Evolutionary conservation across 2,329 filamentous ascomycete genomes (phyloP), one percentile per base, ranked within the genome.

Genomic region (Hypoxylon sp.): DNA sequence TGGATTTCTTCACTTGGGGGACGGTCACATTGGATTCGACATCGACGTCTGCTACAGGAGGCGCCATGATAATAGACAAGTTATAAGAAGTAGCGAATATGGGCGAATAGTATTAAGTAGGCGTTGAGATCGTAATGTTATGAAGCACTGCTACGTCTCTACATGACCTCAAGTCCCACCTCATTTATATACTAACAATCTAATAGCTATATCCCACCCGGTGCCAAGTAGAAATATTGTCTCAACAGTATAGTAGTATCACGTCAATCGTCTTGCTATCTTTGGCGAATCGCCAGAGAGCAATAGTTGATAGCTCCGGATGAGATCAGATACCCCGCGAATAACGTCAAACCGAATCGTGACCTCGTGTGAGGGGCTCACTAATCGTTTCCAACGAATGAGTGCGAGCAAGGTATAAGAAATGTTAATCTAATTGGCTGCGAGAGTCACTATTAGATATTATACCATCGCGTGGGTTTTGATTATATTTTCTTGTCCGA

Each of bases 241-340:
- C 37, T 65, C 48, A 65, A 65, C 62, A 30, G 13, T 51, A 30
- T 43, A 57, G 24, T 15, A 39, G n/a, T 51, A 65, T 65, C 65
- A 65, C 65, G 58, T 65, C 65, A 67, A 65, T 32, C n/a, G 1
- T 20, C 32, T 62, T 30, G 48, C 44, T 62, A 59, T 62, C 57
- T 59, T 57, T 6, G 49, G 46, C 65, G 65, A 67, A 67, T 67
- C 32, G 62, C 28, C 52, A 62, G 22, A 17, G 20, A 28, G 54
- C 34, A 10, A 62, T 34, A 43, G 54, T 10, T 10, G 28, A 19
- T 20, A 54, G 52, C 65, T 65, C 58, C 58, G 62, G 58, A 67
- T 65, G 65, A 67, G 61, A 67, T 65, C 62, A 67, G 46, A 65
- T 67, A 67, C 65, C 62, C 65, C 65, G 65, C 65, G 62, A 41